Evolutionary conservation across 2,329 filamentous ascomycete species (phyloP), one percentile per base, ranked within the genome.

Genomic region (Lasiodiplodia gonubiensis): DNA sequence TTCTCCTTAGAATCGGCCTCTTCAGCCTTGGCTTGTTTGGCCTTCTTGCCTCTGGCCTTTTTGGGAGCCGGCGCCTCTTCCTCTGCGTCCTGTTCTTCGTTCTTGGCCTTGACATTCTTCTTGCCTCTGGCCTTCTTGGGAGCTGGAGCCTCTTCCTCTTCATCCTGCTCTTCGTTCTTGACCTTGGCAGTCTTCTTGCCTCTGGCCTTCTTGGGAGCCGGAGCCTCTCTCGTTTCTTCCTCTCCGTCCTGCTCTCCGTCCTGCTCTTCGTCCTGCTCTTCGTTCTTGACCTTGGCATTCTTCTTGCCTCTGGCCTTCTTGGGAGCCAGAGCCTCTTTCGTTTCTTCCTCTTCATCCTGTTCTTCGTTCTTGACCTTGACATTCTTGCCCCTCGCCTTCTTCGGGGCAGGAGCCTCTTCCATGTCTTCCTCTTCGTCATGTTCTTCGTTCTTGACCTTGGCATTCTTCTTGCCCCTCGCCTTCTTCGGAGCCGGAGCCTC

Each of bases 371-470:
- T 68, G 46, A 69, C 69, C 35, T 68, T 67, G 30, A 69, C 69
- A 70, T 79, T 79, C 71, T 75, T 78, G 52, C 60, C 55, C 27
- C 70, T 74, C 23, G 70, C 67, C 68, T 72, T 74, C 64, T 76
- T 75, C 7, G 74, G 71, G 69, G 73, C 71, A 3, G 72, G 72
- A 18, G 64, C 70, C 18, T 74, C 74, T 35, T 78, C 72, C 30
- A n/a, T n/a, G n/a, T 68, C 74, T 30, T 77, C 73, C 33, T 68
- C 74, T 27, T 77, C 72, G 27, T 69, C 74, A 37, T 72, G 61
- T 8, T 69, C 71, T n/a, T 70, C 71, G 4, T 70, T 69, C 59
- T 70, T 68, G 46, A 69, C 69, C 53, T 69, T 67, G 39, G 69
- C 70, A 4, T 70, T 69, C 70, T 79, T 81, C 57, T 75, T 74